Evolutionary conservation across 2,329 filamentous ascomycete genomes (phyloP).

Genomic region (Alternaria burnsii): DNA sequence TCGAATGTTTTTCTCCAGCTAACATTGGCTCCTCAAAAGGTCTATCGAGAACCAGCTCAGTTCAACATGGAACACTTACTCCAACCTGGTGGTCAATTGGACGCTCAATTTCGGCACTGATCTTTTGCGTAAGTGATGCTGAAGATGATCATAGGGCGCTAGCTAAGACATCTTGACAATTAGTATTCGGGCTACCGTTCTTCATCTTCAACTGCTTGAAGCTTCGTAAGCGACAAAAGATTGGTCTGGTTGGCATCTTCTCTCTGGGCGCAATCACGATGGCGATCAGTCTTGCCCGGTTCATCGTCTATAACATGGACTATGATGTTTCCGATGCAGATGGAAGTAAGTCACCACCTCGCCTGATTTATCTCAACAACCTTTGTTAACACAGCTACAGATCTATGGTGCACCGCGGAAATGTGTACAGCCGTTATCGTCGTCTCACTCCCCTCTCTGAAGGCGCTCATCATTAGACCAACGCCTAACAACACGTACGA

Average conservation of each 20-base stretch:
- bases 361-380: neutral
- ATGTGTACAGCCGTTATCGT: conserved; percentile 33
- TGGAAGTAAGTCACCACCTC: conserved; percentile 23
- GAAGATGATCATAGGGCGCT: fast-evolving
- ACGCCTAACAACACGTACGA: conserved; percentile 10
- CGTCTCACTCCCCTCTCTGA: conserved; percentile 31
- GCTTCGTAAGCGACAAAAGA: conserved; percentile 32
- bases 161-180: neutral
- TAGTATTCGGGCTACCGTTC: conserved; percentile 34
- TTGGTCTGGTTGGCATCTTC: conserved; percentile 34
- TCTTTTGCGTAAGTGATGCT: conserved; percentile 22
- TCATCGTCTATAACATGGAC: conserved; percentile 30
- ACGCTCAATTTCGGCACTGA: conserved; percentile 30
- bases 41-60: conserved; percentile 29
- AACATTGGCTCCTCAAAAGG: neutral
- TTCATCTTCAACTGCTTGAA: conserved; percentile 34
- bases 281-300: conserved; percentile 30
- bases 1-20: neutral
- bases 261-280: conserved; percentile 33
- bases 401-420: conserved; percentile 34
- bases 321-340: conserved; percentile 28
- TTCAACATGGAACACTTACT: conserved; percentile 32
- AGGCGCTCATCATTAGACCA: conserved; percentile 24
- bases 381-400: conserved; percentile 15
- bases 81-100: conserved; percentile 25